These are phyloP conservation scores for Epithele typhae DNA, from an alignment of 768 basidiomycete species.

Conservation along the genomic window DNA sequence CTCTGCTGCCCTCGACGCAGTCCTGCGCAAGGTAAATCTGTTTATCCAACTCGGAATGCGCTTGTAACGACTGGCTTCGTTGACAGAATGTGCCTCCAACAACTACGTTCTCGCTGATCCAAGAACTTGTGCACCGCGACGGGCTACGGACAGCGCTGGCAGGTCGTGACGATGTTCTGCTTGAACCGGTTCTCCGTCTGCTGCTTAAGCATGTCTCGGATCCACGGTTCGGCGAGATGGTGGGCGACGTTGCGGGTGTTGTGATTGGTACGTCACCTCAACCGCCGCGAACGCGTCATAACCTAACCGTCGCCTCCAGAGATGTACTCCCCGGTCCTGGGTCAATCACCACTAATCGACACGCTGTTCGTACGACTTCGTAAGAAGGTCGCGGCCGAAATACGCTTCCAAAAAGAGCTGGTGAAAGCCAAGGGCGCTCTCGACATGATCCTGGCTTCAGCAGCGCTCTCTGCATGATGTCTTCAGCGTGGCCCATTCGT, in stretches of 20 bases:
- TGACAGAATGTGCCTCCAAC: conserved; percentile 75
- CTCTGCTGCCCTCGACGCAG: conserved; percentile 89
- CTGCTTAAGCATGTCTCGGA: conserved; percentile 82
- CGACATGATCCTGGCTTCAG: conserved; percentile 81
- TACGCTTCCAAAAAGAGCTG: conserved; percentile 86
- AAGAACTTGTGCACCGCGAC: conserved; percentile 90
- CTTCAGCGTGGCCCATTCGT: background rate
- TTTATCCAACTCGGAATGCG: background rate
- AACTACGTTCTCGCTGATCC: conserved; percentile 85
- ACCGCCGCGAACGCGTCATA: background rate
- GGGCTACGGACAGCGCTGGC: conserved; percentile 81
- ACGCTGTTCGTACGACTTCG: conserved; percentile 75
- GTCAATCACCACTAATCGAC: conserved; percentile 92
- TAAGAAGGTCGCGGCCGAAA: conserved; percentile 80
- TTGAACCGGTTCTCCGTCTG: conserved; percentile 88
- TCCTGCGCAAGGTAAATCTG: conserved; percentile 70
- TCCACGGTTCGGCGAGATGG: conserved; percentile 90
- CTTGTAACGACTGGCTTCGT: too few relatives aligned
- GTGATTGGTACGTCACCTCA: conserved; percentile 65
- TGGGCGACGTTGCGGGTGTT: conserved; percentile 72
- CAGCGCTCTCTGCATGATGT: conserved; percentile 29
- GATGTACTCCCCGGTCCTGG: conserved; percentile 88
- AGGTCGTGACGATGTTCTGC: conserved; percentile 88
- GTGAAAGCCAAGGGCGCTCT: conserved; percentile 80
- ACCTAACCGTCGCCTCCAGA: conserved; percentile 44